Percentiles rank a stretch among this genome's conserved stretches.
phyloP scores from a whole-genome alignment of 192 early-diverging fungal genomes.

The Geranomyces michiganensis region DNA sequence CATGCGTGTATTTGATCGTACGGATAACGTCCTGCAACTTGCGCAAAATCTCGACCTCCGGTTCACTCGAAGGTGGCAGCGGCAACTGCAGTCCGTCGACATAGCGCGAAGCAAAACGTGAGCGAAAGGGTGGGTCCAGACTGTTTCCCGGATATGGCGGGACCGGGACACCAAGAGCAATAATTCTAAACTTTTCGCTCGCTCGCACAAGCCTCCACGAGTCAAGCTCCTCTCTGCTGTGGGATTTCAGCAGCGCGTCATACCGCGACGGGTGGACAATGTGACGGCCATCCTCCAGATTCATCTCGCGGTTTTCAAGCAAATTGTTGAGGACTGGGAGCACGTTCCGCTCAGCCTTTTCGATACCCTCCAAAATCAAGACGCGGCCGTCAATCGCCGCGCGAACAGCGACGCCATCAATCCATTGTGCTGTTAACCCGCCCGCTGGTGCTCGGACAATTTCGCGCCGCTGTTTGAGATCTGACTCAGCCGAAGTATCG shows the following conservation, averaged over 20 bases:
- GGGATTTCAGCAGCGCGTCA: constrained; percentile 56
- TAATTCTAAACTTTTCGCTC: constrained; percentile 68
- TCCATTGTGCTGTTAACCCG: constrained; percentile 55
- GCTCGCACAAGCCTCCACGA: constrained; percentile 69
- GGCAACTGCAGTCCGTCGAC: constrained; percentile 21
- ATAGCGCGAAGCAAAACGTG: constrained; percentile 73
- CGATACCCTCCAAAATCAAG: constrained; percentile 58
- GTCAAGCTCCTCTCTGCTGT: constrained; percentile 50
- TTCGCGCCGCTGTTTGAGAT: constrained; percentile 82
- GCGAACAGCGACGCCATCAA: constrained; percentile 60
- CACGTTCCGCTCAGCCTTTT: constrained; percentile 85
- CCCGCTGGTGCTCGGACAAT: constrained; percentile 58
- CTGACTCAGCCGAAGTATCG: constrained; percentile 72
- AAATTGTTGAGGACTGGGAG: constrained; percentile 84
- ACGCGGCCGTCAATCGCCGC: constrained; percentile 52
- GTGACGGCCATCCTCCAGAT: constrained; percentile 78
- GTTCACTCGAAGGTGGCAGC: background rate
- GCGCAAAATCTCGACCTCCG: constrained; percentile 1
- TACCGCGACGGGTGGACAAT: constrained; percentile 73
- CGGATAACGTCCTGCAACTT: constrained; percentile 40
- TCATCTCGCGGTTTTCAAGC: constrained; percentile 86
- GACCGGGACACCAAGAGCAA: constrained; percentile 74
- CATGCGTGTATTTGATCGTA: constrained; percentile 47
- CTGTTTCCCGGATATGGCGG: constrained; percentile 49
- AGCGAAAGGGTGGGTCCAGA: constrained; percentile 80